Base-by-base conservation (phyloP, 1,284 basidiomycete species). In the Sutorius eximius region DNA sequence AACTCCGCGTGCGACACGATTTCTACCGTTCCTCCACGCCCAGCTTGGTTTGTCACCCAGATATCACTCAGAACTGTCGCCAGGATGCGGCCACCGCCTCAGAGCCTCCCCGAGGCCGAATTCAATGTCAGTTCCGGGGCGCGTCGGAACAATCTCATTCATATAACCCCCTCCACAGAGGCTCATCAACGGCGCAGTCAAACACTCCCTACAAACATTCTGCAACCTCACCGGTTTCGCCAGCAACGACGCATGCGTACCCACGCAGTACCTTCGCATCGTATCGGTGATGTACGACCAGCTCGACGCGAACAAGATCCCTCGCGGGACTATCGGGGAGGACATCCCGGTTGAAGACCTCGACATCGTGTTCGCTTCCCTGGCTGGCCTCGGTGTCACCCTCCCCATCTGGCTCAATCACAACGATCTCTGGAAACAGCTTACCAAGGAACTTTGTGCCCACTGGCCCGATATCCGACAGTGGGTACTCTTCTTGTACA, bases 401-500 rank as follows among this genome's bases (percentile, higher is more conserved):
- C 32, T 68, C 13, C 64, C 64, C 12, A 29, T 59, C 24, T 68
- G 69, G 69, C 48, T 68, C 24, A 59, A 49, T 34, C 47, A 62
- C 36, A 38, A 43, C 12, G 60, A 63, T 13, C 37, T 64, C 30
- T 44, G 38, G 45, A n/a, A 49, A 34, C 34, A 49, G 9, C 67
- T 71, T 13, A 16, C 38, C 30, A 56, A 58, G 22, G 45, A 40
- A 3, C 58, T 68, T 13, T 50, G 44, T n/a, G 11, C 43, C 8
- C 58, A 62, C 10, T 68, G 66, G 66, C 41, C 56, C 11, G 57
- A 63, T 29, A 59, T 71, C 32, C 64, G 69, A 20, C 58, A 49
- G 1, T 71, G 66, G 67, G 24, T 67, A 10, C 53, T 68, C 44
- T 69, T 60, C 52, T 11, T 69, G 6, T 59, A 69, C 45, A 30